Conservation (phyloP, 2,329 filamentous ascomycete genomes). For the Ophiostoma ulmi region DNA sequence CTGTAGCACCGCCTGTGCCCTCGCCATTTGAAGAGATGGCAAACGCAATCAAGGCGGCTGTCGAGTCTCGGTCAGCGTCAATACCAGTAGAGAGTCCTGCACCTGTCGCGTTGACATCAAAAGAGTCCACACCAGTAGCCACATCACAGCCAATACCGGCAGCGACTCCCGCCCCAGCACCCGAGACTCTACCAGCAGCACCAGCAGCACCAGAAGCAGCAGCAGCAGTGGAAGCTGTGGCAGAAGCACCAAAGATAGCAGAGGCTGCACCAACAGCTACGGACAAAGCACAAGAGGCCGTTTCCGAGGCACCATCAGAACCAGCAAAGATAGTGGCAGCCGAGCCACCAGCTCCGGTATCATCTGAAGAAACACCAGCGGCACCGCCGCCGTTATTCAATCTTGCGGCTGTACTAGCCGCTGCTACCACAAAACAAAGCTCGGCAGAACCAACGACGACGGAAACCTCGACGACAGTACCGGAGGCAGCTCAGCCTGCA, state of each 20-base stretch:
- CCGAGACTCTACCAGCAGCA: background rate
- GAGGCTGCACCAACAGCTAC: background rate
- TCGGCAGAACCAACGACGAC: background rate
- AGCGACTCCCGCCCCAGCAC: background rate
- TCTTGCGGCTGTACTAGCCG: background rate
- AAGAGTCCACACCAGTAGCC: background rate
- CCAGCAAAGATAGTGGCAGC: background rate
- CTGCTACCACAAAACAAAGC: background rate
- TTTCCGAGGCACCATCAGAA: background rate
- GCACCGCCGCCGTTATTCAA: background rate
- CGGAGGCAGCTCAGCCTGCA: background rate
- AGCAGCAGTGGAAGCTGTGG: background rate
- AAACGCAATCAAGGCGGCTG: background rate
- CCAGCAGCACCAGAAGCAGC: background rate
- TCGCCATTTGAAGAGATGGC: background rate
- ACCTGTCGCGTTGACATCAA: background rate
- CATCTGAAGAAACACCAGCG: background rate
- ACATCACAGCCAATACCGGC: background rate
- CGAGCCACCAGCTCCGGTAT: background rate
- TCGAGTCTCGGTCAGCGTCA: slow-evolving; percentile 7
- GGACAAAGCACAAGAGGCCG: too few species aligned
- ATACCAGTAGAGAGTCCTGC: background rate
- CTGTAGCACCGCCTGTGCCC: background rate
- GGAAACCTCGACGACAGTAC: background rate
- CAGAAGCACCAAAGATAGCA: background rate